Base-by-base conservation (phyloP, 2,329 filamentous ascomycete genomes). In the Fulvia fulva region DNA sequence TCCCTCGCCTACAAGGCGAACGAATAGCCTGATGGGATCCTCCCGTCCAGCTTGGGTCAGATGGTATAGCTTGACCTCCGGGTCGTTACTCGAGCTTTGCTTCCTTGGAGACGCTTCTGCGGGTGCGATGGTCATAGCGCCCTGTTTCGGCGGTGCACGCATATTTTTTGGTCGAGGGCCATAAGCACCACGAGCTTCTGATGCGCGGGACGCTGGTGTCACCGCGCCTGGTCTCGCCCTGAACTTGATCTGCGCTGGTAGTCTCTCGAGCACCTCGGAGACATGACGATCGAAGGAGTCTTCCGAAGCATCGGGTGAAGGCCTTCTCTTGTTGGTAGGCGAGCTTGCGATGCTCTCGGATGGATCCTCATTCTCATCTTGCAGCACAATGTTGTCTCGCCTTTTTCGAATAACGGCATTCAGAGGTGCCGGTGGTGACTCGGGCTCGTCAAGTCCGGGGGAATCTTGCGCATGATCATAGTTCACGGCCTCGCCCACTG, bases 21-120 rank as follows among this genome's bases (percentile, higher is more conserved):
- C 92, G 69, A 95, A 96, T 5, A 99, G 83, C 75, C 97, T 97
- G 70, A 97, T 92, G 0, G 94, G 94, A 12, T 90, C 85, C 63
- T 94, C 87, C 57, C 90, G 90, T 34, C 88, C 91, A 19, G 88
- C 87, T 50, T 91, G 86, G 14, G 90, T 91, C 37, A 99, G 83
- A 74, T 97, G 92, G 68, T 97, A 99, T 2, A 97, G 81, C 73
- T 92, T 91, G 69, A 96, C 93, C 60, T 93, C 92, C 52, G 77
- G 74, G 19, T 72, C 67, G 22, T 64, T 63, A 32, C 63, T 55
- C 4, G 65, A 57, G 5, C 52, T 53, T 16, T 63, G 49, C 51
- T 68, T 71, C 57, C 64, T 70, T 2, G 68, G 63, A 9, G 68
- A 65, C 9, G 59, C 34, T 44, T 78, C 77, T 67, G 60, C 76